Base-by-base conservation (phyloP, 208 protist genomes). In the Trypanosoma theileri region DNA sequence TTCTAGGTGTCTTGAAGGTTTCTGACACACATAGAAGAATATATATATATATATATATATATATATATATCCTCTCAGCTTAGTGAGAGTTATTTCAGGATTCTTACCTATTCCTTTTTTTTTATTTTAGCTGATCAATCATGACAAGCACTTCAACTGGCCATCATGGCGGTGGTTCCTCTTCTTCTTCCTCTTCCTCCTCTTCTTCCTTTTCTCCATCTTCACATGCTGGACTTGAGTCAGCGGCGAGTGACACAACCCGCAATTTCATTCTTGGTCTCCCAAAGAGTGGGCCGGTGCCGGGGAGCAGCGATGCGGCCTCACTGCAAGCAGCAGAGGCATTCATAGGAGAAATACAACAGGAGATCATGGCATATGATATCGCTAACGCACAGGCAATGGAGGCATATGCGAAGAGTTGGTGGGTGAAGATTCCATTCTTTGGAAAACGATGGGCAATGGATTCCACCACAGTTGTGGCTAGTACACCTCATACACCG, bases 351-450 rank as follows among this genome's bases (percentile, higher is more conserved):
- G 82, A 90, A 52, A 90, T 93, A 26, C 87, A 89, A 50, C 82
- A 82, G 35, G 80, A 94, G 65, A 94, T 94, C 16, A 54, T 88
- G 19, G 85, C 80, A n/a, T 91, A 89, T 59, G 88, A 94, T 65
- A 80, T 89, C 19, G 88, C 85, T 28, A 94, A 94, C 57, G 85
- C 85, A n/a, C 80, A 77, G 19, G 88, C 88, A 8, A 86, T 91
- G 75, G 83, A 91, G 76, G 66, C 77, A 44, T 90, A 90, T 76
- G 79, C 82, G 46, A 74, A 69, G 11, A 58, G 59, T 46, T 86
- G 77, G 67, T 91, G 84, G 88, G 75, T 66, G 42, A 75, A 65
- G 19, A 71, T 93, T 19, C 84, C 88, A 0, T 85, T 69, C 53
- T 79, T 92, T 44, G 82, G 86, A 77, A 79, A 73, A 68, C 35